phyloP scores from a whole-genome alignment of 2,329 filamentous ascomycete species.

The Ophiostoma piceae region DNA sequence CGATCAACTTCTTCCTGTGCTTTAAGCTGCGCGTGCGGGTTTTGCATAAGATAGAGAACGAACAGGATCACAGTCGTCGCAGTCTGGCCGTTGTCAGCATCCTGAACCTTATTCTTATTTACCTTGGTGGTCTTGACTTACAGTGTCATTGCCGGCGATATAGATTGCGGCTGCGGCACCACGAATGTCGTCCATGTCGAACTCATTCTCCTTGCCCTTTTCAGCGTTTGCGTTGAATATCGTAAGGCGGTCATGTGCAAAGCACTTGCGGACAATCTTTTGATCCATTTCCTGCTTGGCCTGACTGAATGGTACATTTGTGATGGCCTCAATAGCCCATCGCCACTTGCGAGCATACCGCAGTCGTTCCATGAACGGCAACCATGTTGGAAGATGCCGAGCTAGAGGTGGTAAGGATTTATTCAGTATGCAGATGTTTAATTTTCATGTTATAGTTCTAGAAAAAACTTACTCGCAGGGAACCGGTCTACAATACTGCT shows the following conservation, averaged over 20 bases:
- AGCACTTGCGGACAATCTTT: constrained; percentile 25
- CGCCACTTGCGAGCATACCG: constrained; percentile 23
- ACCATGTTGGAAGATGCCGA: constrained; percentile 24
- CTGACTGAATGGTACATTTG: constrained; percentile 6
- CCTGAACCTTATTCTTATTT: neutral
- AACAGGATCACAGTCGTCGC: constrained; percentile 40
- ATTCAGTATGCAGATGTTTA: neutral
- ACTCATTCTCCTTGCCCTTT: constrained; percentile 27
- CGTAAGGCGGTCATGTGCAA: constrained; percentile 5
- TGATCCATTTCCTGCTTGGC: constrained; percentile 10
- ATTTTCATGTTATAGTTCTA: too few species aligned
- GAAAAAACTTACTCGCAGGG: constrained; percentile 19
- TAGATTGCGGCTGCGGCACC: constrained; percentile 37
- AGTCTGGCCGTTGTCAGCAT: constrained; percentile 27
- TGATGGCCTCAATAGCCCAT: constrained; percentile 16
- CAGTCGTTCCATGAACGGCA: constrained; percentile 21
- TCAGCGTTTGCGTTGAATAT: constrained; percentile 13
- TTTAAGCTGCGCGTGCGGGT: constrained; percentile 39
- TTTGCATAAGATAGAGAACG: constrained; percentile 44
- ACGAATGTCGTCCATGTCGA: constrained; percentile 34
- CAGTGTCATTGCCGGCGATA: constrained; percentile 42
- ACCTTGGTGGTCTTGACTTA: neutral
- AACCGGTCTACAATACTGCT: constrained; percentile 27
- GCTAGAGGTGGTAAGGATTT: neutral
- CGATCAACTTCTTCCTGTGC: constrained; percentile 40